phyloP scores from a whole-genome alignment of 2,329 filamentous ascomycete species.

The Nemania serpens region DNA sequence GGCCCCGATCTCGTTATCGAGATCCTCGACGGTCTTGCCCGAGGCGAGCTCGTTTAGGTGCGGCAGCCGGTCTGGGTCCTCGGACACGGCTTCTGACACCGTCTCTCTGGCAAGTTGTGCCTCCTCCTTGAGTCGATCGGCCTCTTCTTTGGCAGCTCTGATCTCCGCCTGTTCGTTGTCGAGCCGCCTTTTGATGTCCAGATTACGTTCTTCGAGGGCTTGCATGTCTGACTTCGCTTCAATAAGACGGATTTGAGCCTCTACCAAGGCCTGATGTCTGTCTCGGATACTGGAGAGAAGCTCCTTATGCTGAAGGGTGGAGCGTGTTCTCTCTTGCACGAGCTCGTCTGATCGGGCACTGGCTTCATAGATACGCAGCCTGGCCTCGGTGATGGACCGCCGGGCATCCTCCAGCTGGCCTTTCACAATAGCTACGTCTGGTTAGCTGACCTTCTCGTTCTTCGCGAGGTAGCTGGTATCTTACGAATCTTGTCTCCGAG shows the following conservation, averaged over 20 bases:
- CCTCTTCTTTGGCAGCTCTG: conserved; percentile 45
- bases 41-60: conserved; percentile 50
- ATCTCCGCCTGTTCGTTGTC: conserved; percentile 51
- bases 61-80: conserved; percentile 47
- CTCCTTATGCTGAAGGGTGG: conserved; percentile 58
- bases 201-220: conserved; percentile 69
- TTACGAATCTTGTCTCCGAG: conserved; percentile 74
- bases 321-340: conserved; percentile 59
- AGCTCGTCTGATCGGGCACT: conserved; percentile 59
- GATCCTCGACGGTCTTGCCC: conserved; percentile 61
- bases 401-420: conserved; percentile 40
- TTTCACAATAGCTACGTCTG: conserved; percentile 43
- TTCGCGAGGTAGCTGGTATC: conserved; percentile 32
- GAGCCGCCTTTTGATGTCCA: conserved; percentile 59
- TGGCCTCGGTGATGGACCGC: conserved; percentile 42
- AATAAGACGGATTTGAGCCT: conserved; percentile 71
- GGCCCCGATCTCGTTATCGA: conserved; percentile 75
- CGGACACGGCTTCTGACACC: conserved; percentile 47
- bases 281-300: conserved; percentile 65
- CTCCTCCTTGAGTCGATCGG: conserved; percentile 43
- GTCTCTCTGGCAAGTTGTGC: conserved; percentile 45
- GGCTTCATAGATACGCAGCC: conserved; percentile 54
- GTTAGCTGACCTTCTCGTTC: conserved; percentile 27
- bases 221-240: conserved; percentile 84
- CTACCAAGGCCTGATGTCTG: conserved; percentile 66